Evolutionary conservation across 345 rosid genomes (phyloP).

Genomic region (Eucalyptus shirleyi): DNA sequence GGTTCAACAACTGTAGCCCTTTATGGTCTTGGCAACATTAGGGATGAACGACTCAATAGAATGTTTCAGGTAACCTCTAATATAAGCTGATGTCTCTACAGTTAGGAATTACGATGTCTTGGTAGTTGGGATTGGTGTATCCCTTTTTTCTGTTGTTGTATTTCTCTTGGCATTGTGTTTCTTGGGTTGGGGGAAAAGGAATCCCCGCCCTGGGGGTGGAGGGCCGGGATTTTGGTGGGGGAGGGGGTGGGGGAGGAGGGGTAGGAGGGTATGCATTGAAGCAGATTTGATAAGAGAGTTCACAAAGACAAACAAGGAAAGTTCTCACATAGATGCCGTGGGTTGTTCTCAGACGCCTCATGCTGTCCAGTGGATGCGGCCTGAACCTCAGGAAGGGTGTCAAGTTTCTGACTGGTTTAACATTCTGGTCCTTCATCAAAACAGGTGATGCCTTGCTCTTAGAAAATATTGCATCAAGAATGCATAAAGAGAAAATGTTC

Average conservation of each 20-base stretch:
- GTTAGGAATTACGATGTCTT: neutral
- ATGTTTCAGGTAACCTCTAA: slow-evolving; percentile 74
- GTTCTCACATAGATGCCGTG: neutral
- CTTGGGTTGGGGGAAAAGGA: neutral
- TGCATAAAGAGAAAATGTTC: neutral
- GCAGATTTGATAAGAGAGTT: neutral
- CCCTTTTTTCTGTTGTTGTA: neutral
- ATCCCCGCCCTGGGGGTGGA: too few species aligned
- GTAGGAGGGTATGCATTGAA: neutral
- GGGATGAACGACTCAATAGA: slow-evolving; percentile 96
- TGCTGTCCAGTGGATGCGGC: slow-evolving; percentile 99
- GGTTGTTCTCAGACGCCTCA: slow-evolving; percentile 71
- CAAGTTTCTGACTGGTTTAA: slow-evolving; percentile 92
- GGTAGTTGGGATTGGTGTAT: neutral
- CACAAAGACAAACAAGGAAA: neutral
- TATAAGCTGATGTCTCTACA: neutral
- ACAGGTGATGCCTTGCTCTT: slow-evolving; percentile 49
- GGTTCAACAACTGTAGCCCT: slow-evolving; percentile 93
- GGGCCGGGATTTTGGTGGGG: too few species aligned
- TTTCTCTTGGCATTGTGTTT: neutral
- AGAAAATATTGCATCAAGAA: neutral
- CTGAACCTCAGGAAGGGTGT: slow-evolving; percentile 87
- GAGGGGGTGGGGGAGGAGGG: too few species aligned
- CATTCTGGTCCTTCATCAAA: slow-evolving; percentile 95
- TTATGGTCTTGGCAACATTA: slow-evolving; percentile 95